Base-by-base conservation (phyloP, 768 basidiomycete genomes). In the Suillus hirtellus region DNA sequence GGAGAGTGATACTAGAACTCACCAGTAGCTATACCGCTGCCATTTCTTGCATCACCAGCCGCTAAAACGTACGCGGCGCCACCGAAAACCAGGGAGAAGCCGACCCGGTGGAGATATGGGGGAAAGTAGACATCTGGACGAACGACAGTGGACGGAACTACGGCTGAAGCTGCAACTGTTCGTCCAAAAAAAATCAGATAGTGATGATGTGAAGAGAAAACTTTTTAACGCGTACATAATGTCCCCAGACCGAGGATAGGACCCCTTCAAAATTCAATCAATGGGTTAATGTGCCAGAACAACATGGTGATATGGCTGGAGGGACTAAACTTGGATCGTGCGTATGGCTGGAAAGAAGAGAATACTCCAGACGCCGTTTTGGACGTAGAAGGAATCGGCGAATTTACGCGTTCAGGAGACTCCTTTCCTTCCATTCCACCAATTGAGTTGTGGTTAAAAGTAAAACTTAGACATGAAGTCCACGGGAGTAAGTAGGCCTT, bases 11-110 rank as follows among this genome's bases (percentile, higher is more conserved):
- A 38, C 14, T 42, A 61, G 21, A 37, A 12, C 69, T 38, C 27
- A 68, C 73, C 73, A 19, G 73, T 82, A 21, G 77, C 66, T 24
- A 82, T 79, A 0, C 82, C 82, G 59, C 78, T 75, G 1, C 82
- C 82, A 60, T 84, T 82, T 35, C 76, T 69, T 37, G 64, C 64
- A 47, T 82, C 81, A 2, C 80, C 81, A 7, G 72, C 31, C 5
- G 71, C 61, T 43, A 82, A 64, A 1, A 81, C 76, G 67, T 81
- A 82, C 1, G 80, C 80, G 1, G 81, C 77, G 1, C 82, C 81
- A 0, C 75, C 77, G 52, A 84, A 81, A 17, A 79, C 73, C 8
- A 79, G 65, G 12, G 78, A 74, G 64, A 84, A 84, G 2, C 80
- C 81, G 3, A 80, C 68, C 2, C 81, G 76, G 10, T 79, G 73